A percentile compares a stretch with the other conserved stretches of the same genome.
These are phyloP conservation scores for Leccinum subrobustum DNA, from an alignment of 1,284 basidiomycete genomes.

Conservation along the genomic window DNA sequence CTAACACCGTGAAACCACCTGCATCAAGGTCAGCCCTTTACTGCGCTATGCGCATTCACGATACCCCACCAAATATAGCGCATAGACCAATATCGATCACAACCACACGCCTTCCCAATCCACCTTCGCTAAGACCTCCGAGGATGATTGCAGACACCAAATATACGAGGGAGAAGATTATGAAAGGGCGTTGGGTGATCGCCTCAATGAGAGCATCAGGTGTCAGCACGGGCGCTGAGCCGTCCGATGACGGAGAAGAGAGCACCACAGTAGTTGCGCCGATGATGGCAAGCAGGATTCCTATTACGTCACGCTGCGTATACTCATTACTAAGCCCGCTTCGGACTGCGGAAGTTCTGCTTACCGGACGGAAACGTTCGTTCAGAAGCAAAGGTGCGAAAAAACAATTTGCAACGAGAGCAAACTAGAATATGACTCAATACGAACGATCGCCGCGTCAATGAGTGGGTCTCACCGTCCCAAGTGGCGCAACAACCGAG, in stretches of 20 bases:
- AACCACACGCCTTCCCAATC: constrained; percentile 66
- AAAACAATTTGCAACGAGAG: constrained; percentile 91
- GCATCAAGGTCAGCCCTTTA: constrained; percentile 8
- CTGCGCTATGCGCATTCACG: background rate
- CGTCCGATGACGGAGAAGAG: constrained; percentile 70
- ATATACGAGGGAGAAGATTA: constrained; percentile 72
- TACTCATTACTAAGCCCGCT: constrained; percentile 13
- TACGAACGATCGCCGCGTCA: background rate
- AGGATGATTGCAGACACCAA: constrained; percentile 55
- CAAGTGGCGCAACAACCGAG: constrained; percentile 92
- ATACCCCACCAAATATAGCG: constrained; percentile 72
- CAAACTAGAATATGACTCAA: constrained; percentile 50
- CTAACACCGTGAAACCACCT: constrained; percentile 93
- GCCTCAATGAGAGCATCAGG: constrained; percentile 70
- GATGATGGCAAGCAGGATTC: constrained; percentile 78
- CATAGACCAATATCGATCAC: constrained; percentile 88
- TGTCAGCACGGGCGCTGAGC: constrained; percentile 51
- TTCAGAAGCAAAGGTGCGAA: constrained; percentile 89
- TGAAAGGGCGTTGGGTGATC: constrained; percentile 68
- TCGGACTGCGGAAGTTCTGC: constrained; percentile 3
- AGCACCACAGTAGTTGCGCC: constrained; percentile 93
- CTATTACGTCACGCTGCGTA: constrained; percentile 75
- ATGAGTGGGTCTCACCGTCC: constrained; percentile 62
- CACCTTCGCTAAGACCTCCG: constrained; percentile 58
- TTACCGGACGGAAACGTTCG: constrained; percentile 72